Evolutionary conservation across 192 early-diverging fungal species (phyloP).

Genomic region (Paraglomus brasilianum): DNA sequence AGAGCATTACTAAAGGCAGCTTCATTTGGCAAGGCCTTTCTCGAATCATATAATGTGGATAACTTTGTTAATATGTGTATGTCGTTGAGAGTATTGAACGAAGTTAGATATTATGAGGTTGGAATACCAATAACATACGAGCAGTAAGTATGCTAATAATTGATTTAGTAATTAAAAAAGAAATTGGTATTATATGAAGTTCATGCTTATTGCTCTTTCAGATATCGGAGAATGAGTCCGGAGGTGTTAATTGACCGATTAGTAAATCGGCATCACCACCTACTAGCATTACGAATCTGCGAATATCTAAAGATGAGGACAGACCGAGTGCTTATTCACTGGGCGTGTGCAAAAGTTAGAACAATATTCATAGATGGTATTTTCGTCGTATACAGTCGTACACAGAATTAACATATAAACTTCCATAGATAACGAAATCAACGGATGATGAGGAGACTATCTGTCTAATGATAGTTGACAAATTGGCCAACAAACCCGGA

Average conservation of each 20-base stretch:
- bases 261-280: conserved; percentile 77
- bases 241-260: conserved; percentile 83
- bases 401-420: conserved; percentile 17
- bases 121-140: conserved; percentile 87
- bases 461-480: conserved; percentile 74
- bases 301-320: conserved; percentile 77
- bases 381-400: background rate
- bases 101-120: conserved; percentile 76
- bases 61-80: conserved; percentile 88
- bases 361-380: background rate
- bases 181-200: background rate
- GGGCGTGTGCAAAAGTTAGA: conserved; percentile 91
- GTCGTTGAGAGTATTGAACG: conserved; percentile 84
- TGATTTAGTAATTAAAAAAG: conserved; percentile 9
- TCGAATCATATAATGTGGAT: conserved; percentile 83
- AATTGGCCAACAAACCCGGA: conserved; percentile 67
- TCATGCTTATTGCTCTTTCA: conserved; percentile 43
- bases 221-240: conserved; percentile 70
- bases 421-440: conserved; percentile 68
- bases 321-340: conserved; percentile 86
- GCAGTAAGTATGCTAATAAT: conserved; percentile 60
- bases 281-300: conserved; percentile 83
- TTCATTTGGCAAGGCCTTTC: conserved; percentile 89
- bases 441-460: conserved; percentile 87
- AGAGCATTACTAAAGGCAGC: conserved; percentile 86